These are phyloP conservation scores for Salix udensis DNA, from an alignment of 345 rosid species.

Conservation along the genomic window DNA sequence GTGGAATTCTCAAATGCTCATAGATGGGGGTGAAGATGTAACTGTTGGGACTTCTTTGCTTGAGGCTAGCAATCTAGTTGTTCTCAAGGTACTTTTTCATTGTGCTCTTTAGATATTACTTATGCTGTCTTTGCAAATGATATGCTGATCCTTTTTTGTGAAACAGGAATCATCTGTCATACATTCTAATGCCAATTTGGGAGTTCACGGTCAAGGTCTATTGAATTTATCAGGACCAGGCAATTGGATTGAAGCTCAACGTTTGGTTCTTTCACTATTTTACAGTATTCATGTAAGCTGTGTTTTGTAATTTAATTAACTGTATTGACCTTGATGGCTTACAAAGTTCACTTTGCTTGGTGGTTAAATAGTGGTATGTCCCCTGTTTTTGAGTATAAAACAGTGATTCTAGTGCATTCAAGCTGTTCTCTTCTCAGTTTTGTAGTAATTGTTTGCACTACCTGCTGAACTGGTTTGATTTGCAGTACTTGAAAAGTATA, in stretches of 20 bases:
- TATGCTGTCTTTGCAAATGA: constrained; percentile 14
- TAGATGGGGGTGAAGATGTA: constrained; percentile 82
- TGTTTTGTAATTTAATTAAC: background rate
- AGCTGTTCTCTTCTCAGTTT: background rate
- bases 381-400: background rate
- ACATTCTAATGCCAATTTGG: constrained; percentile 92
- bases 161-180: constrained; percentile 87
- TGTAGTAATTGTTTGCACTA: background rate
- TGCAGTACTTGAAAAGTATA: background rate
- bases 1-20: constrained; percentile 91
- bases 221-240: constrained; percentile 92
- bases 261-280: constrained; percentile 86
- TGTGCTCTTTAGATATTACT: constrained; percentile 12
- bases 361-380: background rate
- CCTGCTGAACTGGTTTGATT: constrained; percentile 5
- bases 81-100: constrained; percentile 65
- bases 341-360: background rate
- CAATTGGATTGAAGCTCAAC: constrained; percentile 87
- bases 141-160: background rate
- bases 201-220: constrained; percentile 95
- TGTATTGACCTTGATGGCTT: constrained; percentile 1
- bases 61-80: constrained; percentile 85
- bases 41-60: constrained; percentile 82
- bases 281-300: constrained; percentile 78
- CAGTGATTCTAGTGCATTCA: background rate